Evolutionary conservation across 257 asterid genomes (phyloP).

Genomic region (Nicotiana noctiflora): DNA sequence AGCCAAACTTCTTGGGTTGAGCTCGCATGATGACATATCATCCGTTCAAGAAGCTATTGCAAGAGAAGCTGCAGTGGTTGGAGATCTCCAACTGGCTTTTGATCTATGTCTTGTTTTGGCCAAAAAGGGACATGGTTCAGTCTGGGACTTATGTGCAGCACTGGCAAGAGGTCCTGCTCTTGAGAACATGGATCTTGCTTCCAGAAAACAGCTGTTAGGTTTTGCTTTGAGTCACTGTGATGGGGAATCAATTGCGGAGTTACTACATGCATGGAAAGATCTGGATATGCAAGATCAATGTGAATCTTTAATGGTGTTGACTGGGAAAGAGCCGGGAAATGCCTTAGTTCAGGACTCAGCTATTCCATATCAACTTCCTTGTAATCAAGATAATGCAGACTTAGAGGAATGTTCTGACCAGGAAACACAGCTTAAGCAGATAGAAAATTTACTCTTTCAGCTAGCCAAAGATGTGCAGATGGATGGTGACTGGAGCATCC

Average conservation of each 20-base stretch:
- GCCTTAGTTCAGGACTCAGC: slow-evolving; percentile 32
- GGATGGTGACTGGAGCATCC: slow-evolving; percentile 13
- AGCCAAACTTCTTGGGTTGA: slow-evolving; percentile 90
- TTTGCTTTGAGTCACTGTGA: slow-evolving; percentile 97
- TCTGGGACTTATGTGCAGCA: slow-evolving; percentile 98
- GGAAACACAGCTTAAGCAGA: slow-evolving; percentile 38
- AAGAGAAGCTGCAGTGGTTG: slow-evolving; percentile 97
- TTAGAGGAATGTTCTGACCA: slow-evolving; percentile 30
- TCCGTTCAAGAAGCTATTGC: slow-evolving; percentile 97
- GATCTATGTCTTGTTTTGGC: slow-evolving; percentile 89
- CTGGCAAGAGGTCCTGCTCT: slow-evolving; percentile 95
- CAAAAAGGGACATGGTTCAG: slow-evolving; percentile 90
- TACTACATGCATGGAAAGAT: slow-evolving; percentile 92
- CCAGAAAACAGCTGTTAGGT: slow-evolving; percentile 84
- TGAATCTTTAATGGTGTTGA: slow-evolving; percentile 51
- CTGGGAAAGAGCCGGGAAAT: slow-evolving; percentile 67
- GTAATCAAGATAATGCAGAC: slow-evolving; percentile 19
- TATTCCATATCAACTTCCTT: slow-evolving; percentile 20
- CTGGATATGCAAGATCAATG: slow-evolving; percentile 79
- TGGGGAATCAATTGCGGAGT: slow-evolving; percentile 87
- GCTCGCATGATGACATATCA: slow-evolving; percentile 79
- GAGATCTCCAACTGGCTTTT: slow-evolving; percentile 93
- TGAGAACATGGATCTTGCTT: slow-evolving; percentile 67
- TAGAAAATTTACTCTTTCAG: slow-evolving; percentile 42
- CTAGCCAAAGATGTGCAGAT: slow-evolving; percentile 13